phyloP scores from a whole-genome alignment of 768 basidiomycete species.

The Lactarius vividus region DNA sequence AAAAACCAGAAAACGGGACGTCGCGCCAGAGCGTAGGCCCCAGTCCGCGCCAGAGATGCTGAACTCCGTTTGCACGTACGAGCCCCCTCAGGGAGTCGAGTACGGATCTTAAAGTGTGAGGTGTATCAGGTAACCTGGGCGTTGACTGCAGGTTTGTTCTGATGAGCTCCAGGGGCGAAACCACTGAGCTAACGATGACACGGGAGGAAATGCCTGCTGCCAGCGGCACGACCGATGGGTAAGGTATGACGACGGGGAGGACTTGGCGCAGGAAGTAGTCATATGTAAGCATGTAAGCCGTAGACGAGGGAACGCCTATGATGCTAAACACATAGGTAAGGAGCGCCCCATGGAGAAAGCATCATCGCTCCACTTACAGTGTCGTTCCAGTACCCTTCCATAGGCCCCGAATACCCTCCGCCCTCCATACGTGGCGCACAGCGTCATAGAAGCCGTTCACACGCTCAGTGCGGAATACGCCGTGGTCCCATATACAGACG shows the following conservation, averaged over 20 bases:
- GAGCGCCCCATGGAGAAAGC: neutral
- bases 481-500: conserved; percentile 79
- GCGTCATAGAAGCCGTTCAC: conserved; percentile 88
- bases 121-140: conserved; percentile 62
- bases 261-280: conserved; percentile 73
- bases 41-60: conserved; percentile 85
- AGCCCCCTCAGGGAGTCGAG: conserved; percentile 58
- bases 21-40: conserved; percentile 95
- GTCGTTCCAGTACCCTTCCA: conserved; percentile 97
- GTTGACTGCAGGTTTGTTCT: conserved; percentile 93
- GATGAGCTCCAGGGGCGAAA: conserved; percentile 88
- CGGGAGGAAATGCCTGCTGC: conserved; percentile 81
- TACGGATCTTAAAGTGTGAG: conserved; percentile 76
- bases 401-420: conserved; percentile 79
- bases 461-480: conserved; percentile 63
- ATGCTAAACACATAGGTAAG: conserved; percentile 46
- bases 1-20: conserved; percentile 94
- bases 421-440: conserved; percentile 70
- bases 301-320: conserved; percentile 89
- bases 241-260: conserved; percentile 60
- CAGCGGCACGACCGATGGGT: conserved; percentile 61
- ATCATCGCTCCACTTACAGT: conserved; percentile 51
- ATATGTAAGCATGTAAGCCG: conserved; percentile 94
- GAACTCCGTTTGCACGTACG: conserved; percentile 60
- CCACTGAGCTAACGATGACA: conserved; percentile 69